These are phyloP conservation scores for Rhynchosporium agropyri DNA, from an alignment of 2,329 filamentous ascomycete species.

Conservation along the genomic window DNA sequence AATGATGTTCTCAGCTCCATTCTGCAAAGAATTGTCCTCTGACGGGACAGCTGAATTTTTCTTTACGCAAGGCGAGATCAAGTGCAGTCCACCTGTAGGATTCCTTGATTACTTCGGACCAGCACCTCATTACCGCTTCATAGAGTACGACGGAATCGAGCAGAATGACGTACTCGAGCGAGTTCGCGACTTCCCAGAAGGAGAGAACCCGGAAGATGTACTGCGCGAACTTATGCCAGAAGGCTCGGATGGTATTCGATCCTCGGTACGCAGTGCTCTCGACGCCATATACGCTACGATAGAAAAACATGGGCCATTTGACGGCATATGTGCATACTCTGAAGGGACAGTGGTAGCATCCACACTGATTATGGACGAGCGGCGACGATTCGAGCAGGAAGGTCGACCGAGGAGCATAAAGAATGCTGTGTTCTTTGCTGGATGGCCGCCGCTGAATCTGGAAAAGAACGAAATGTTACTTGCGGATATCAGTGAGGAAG, in stretches of 20 bases:
- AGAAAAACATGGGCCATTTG: slow-evolving; percentile 49
- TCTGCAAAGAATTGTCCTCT: slow-evolving; percentile 50
- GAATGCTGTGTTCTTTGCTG: slow-evolving; percentile 53
- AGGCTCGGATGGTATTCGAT: slow-evolving; percentile 22
- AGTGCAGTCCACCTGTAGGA: slow-evolving; percentile 52
- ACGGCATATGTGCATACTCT: slow-evolving; percentile 60
- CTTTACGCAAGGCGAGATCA: slow-evolving; percentile 54
- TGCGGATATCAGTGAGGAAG: slow-evolving; percentile 51
- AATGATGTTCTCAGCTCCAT: slow-evolving; percentile 44
- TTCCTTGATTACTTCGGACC: slow-evolving; percentile 54
- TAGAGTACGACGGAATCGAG: slow-evolving; percentile 49
- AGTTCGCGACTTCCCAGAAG: slow-evolving; percentile 35
- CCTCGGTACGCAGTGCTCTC: slow-evolving; percentile 37
- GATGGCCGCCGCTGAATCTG: slow-evolving; percentile 56
- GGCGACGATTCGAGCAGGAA: slow-evolving; percentile 44
- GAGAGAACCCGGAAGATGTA: slow-evolving; percentile 33
- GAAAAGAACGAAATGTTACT: slow-evolving; percentile 50
- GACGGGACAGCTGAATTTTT: slow-evolving; percentile 51
- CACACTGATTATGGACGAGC: slow-evolving; percentile 55
- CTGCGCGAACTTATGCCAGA: slow-evolving; percentile 32
- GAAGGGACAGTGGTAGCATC: slow-evolving; percentile 59
- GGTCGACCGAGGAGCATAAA: slow-evolving; percentile 43
- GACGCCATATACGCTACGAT: slow-evolving; percentile 48
- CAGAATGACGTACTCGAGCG: slow-evolving; percentile 34
- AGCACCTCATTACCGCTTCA: slow-evolving; percentile 49